Conservation (phyloP, 1,139 yeast genomes). For the Yamadazyma oceani region DNA sequence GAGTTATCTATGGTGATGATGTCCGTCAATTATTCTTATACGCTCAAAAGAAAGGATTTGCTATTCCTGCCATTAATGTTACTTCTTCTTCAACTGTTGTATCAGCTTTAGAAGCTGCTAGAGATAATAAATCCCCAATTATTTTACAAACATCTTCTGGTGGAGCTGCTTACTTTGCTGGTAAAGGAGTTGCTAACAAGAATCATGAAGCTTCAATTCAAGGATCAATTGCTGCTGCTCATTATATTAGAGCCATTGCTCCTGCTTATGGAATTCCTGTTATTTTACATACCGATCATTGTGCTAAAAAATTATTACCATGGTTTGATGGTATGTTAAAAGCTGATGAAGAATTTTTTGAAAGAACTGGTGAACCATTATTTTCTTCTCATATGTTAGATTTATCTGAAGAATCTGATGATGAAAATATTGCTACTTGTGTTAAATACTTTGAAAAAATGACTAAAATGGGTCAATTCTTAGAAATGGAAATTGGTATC, state of each 20-base stretch:
- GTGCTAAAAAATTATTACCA: conserved; percentile 96
- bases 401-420: conserved; percentile 94
- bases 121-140: conserved; percentile 94
- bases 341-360: conserved; percentile 93
- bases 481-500: conserved; percentile 99
- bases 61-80: conserved; percentile 98
- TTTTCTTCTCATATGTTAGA: conserved; percentile 99
- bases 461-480: conserved; percentile 94
- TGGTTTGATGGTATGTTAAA: conserved; percentile 98
- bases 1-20: conserved; percentile 99
- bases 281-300: conserved; percentile 96
- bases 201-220: conserved; percentile 93
- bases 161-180: conserved; percentile 99
- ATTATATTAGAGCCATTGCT: conserved; percentile 94
- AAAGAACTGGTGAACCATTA: conserved; percentile 86
- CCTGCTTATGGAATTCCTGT: conserved; percentile 97
- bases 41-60: conserved; percentile 91
- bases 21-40: conserved; percentile 89
- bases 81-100: conserved; percentile 97
- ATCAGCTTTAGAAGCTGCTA: conserved; percentile 97
- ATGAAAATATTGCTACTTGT: conserved; percentile 92
- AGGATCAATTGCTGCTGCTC: conserved; percentile 98
- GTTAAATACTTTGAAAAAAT: conserved; percentile 93
- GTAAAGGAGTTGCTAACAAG: conserved; percentile 95
- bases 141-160: conserved; percentile 97